Base-by-base conservation (phyloP, 768 basidiomycete species). In the Auricularia sp. region DNA sequence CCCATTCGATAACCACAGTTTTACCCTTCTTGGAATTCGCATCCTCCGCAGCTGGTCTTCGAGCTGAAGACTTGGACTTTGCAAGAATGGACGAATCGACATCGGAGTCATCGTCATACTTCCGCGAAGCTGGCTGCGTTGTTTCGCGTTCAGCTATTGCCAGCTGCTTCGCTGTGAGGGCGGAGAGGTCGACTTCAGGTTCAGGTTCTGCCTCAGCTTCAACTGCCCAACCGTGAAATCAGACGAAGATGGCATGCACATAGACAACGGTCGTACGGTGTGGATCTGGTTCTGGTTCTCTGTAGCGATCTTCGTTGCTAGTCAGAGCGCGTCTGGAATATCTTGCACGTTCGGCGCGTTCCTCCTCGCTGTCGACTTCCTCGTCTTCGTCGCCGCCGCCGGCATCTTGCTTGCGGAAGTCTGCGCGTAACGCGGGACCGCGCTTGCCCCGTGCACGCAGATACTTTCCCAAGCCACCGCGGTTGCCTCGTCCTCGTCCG, bases 291-390 rank as follows among this genome's bases (percentile, higher is more conserved):
- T 88, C 85, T 2, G 84, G 85, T 65, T 85, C 87, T 44, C 63
- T 66, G 70, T 92, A 92, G 62, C 90, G 79, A 78, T 91, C 89
- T 0, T 79, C 85, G 71, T 93, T 92, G 3, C 86, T 81, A 3
- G 79, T 85, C 16, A 93, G 76, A 61, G 84, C 76, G 44, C 90
- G 79, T 65, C 79, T 78, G 33, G 83, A 73, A 64, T 81, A 91
- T 70, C 82, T 87, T 75, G 67, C 70, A 84, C 86, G 39, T 77
- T 75, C 0, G 78, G 80, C 36, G 77, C 80, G 56, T 67, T 85
- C 86, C 39, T 81, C 77, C 62, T 77, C 74, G 6, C 69, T 67
- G 62, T 77, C 76, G 5, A 75, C n/a, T 16, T 63, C 62, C 44
- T 62, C 24, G 8, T 35, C 58, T 8, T 59, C 56, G 21, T 65